These are phyloP conservation scores for Casaregolazyma suthepensis DNA, from an alignment of 1,139 yeast genomes.

Conservation along the genomic window DNA sequence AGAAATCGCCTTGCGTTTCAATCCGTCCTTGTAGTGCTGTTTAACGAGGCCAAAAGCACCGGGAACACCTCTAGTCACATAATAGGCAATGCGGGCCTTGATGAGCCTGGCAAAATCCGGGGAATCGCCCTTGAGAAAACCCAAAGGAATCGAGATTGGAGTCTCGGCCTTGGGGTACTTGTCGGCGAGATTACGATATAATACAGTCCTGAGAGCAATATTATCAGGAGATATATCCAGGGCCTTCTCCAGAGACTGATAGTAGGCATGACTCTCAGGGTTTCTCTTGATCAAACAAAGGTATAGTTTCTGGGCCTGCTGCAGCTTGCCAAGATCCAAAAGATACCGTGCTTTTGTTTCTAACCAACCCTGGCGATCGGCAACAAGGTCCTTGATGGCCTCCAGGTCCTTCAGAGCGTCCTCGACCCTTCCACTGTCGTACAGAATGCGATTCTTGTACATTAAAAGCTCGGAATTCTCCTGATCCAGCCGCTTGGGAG, in stretches of 20 bases:
- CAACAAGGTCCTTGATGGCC: conserved; percentile 43
- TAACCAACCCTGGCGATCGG: conserved; percentile 56
- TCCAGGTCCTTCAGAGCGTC: conserved; percentile 61
- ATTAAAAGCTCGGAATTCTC: conserved; percentile 79
- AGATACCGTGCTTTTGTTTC: conserved; percentile 65
- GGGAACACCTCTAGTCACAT: conserved; percentile 79
- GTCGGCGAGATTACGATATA: conserved; percentile 57
- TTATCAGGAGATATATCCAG: conserved; percentile 37
- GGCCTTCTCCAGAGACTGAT: conserved; percentile 57
- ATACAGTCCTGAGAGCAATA: conserved; percentile 23
- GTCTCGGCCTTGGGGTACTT: conserved; percentile 86
- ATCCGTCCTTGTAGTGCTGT: conserved; percentile 56
- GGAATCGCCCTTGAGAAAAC: conserved; percentile 55
- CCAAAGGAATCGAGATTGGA: conserved; percentile 69
- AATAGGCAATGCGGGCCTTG: conserved; percentile 49
- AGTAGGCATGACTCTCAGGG: conserved; percentile 72
- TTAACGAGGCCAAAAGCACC: conserved; percentile 83
- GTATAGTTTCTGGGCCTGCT: conserved; percentile 65
- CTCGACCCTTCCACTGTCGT: conserved; percentile 56
- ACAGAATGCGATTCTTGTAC: conserved; percentile 64
- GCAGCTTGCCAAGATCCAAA: conserved; percentile 37
- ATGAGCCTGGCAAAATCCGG: conserved; percentile 40
- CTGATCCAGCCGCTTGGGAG: conserved; percentile 50
- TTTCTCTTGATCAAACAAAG: conserved; percentile 73
- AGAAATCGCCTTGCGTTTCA: conserved; percentile 47